These are phyloP conservation scores for peach (Prunus persica) DNA, from an alignment of 306 rosid genomes.

Conservation along the genomic window DNA sequence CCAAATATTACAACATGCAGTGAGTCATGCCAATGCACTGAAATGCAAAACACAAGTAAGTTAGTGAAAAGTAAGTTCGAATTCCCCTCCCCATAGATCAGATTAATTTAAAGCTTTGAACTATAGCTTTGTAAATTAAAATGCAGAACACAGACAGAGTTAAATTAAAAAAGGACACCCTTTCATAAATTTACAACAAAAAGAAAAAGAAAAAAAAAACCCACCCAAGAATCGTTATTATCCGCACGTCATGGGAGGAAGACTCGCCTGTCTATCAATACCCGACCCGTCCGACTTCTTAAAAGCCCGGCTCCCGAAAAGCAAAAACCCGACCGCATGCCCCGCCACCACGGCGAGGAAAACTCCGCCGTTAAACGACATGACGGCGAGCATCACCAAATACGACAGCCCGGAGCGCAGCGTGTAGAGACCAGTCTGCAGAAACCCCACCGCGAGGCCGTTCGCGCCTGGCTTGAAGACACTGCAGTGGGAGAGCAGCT, in stretches of 20 bases:
- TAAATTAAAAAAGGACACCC: too few relatives aligned
- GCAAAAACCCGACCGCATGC: conserved; percentile 7
- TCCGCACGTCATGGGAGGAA: conserved; percentile 5
- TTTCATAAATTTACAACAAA: too few relatives aligned
- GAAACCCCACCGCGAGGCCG: background rate
- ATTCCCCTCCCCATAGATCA: too few relatives aligned
- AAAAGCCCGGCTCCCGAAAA: background rate
- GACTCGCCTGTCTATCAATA: background rate
- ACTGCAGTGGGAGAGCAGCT: conserved; percentile 14
- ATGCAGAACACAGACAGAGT: too few relatives aligned
- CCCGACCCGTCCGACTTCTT: conserved; percentile 1
- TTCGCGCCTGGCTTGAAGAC: background rate
- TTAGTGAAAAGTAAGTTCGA: too few relatives aligned
- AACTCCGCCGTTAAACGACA: conserved; percentile 22
- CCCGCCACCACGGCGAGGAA: conserved; percentile 9
- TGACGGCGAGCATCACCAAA: conserved; percentile 15
- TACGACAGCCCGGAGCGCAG: conserved; percentile 14
- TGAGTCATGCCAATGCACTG: too few relatives aligned
- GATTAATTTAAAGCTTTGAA: too few relatives aligned
- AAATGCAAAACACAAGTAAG: too few relatives aligned
- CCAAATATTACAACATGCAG: too few relatives aligned
- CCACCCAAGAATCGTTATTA: background rate
- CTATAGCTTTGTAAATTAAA: too few relatives aligned
- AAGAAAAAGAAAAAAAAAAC: too few relatives aligned
- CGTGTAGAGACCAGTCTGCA: background rate